A percentile compares a stretch with the other conserved stretches of the same genome.
Evolutionary conservation across 139 green algal genomes (phyloP).

Genomic region (Micromonas commoda): DNA sequence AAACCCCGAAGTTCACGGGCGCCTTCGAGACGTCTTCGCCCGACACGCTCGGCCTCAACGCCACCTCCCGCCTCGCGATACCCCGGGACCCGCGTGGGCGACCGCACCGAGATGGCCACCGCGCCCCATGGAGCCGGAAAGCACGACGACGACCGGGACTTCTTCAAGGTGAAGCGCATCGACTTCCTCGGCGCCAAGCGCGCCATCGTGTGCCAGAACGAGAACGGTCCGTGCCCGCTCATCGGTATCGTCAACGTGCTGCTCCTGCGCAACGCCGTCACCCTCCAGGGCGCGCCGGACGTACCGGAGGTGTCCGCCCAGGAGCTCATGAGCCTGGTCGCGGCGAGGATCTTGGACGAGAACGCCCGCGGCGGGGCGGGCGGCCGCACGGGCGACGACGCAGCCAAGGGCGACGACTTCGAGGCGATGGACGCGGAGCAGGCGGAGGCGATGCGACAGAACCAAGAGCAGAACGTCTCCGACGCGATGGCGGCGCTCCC

Average conservation of each 20-base stretch:
- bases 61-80: no score
- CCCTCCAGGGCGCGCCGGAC: neutral
- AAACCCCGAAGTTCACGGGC: no score
- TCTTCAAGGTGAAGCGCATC: slow-evolving; percentile 51
- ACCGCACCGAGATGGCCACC: neutral
- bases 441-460: slow-evolving; percentile 39
- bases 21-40: no score
- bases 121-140: neutral
- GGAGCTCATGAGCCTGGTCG: slow-evolving; percentile 7
- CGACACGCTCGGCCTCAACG: no score
- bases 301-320: neutral
- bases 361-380: neutral
- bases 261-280: neutral
- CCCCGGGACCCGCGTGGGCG: no score
- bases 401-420: neutral
- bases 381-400: neutral
- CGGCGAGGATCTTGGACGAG: slow-evolving; percentile 4
- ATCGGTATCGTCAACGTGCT: slow-evolving; percentile 59
- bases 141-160: neutral
- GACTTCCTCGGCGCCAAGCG: slow-evolving; percentile 41
- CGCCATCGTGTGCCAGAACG: slow-evolving; percentile 78
- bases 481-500: slow-evolving; percentile 65
- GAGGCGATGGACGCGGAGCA: slow-evolving; percentile 49
- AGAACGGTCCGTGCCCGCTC: slow-evolving; percentile 89
- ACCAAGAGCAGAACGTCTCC: slow-evolving; percentile 55